These are phyloP conservation scores for Phlebiopsis gigantea DNA, from an alignment of 768 basidiomycete genomes.

Conservation along the genomic window DNA sequence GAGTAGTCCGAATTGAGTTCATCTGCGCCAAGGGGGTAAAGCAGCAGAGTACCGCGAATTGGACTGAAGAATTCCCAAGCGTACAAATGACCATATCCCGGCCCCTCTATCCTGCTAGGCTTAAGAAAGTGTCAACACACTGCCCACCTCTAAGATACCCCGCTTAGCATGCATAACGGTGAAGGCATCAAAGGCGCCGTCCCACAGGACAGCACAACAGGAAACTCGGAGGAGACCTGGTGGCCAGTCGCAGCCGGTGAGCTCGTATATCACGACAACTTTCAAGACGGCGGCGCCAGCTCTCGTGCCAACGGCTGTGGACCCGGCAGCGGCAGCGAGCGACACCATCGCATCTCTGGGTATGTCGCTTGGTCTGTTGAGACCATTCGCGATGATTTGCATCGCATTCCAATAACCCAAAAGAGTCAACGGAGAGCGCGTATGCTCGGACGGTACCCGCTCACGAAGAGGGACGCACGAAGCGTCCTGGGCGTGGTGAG, in stretches of 20 bases:
- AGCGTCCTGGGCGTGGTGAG: not conserved
- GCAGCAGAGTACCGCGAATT: not conserved
- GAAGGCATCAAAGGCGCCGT: too few relatives aligned
- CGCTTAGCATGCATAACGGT: not conserved
- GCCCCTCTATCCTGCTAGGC: not conserved
- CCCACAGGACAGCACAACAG: too few relatives aligned
- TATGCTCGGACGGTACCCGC: conserved; percentile 4
- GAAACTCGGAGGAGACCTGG: not conserved
- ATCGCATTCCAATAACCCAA: too few relatives aligned
- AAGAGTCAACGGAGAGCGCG: not conserved
- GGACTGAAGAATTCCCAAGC: not conserved
- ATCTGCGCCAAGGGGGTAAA: too few relatives aligned
- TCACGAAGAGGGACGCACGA: not conserved
- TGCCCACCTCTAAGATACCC: not conserved
- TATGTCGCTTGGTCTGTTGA: not conserved
- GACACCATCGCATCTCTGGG: not conserved
- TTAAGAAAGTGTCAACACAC: not conserved
- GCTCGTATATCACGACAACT: not conserved
- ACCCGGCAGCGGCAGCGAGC: not conserved
- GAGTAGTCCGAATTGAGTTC: conserved; percentile 3
- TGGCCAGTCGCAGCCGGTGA: not conserved
- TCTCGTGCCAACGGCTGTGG: too few relatives aligned
- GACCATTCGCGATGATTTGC: not conserved
- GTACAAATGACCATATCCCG: not conserved
- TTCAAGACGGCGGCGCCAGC: not conserved